Conservation (phyloP, 2,329 filamentous ascomycete species). For the Fusarium sp. region DNA sequence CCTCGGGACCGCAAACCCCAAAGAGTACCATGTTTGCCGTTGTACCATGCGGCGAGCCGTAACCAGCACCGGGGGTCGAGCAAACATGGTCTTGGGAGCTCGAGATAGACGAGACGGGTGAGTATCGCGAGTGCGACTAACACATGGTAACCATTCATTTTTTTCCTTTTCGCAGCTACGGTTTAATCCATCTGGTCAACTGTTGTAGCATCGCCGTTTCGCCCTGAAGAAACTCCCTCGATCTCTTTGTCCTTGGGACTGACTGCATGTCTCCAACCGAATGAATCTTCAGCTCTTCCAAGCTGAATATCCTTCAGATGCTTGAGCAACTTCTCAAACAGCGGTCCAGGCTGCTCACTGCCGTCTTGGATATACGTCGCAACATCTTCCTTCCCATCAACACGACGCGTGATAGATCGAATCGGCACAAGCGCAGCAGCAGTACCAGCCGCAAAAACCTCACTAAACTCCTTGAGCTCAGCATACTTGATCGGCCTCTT, state of each 20-base stretch:
- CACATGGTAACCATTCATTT: slow-evolving; percentile 5
- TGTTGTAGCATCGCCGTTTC: slow-evolving; percentile 42
- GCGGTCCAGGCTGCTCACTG: slow-evolving; percentile 76
- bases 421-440: slow-evolving; percentile 93
- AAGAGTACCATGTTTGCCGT: slow-evolving; percentile 33
- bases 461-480: slow-evolving; percentile 66
- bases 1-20: slow-evolving; percentile 33
- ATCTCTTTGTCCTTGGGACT: slow-evolving; percentile 58
- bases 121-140: slow-evolving; percentile 35
- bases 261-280: slow-evolving; percentile 74
- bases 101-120: slow-evolving; percentile 36
- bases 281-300: slow-evolving; percentile 80
- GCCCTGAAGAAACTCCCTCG: slow-evolving; percentile 33
- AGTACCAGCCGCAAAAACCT: slow-evolving; percentile 92
- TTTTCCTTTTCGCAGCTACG: too few species aligned
- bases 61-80: slow-evolving; percentile 33
- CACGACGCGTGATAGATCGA: slow-evolving; percentile 82
- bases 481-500: slow-evolving; percentile 73
- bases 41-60: slow-evolving; percentile 37
- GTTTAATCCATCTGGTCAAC: slow-evolving; percentile 50
- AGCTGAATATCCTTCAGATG: slow-evolving; percentile 88
- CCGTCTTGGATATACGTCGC: slow-evolving; percentile 65
- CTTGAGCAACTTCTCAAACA: slow-evolving; percentile 77
- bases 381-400: slow-evolving; percentile 57
- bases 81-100: slow-evolving; percentile 35